Conservation (phyloP, 352 stramenopile species). For the Phytopythium litorale region DNA sequence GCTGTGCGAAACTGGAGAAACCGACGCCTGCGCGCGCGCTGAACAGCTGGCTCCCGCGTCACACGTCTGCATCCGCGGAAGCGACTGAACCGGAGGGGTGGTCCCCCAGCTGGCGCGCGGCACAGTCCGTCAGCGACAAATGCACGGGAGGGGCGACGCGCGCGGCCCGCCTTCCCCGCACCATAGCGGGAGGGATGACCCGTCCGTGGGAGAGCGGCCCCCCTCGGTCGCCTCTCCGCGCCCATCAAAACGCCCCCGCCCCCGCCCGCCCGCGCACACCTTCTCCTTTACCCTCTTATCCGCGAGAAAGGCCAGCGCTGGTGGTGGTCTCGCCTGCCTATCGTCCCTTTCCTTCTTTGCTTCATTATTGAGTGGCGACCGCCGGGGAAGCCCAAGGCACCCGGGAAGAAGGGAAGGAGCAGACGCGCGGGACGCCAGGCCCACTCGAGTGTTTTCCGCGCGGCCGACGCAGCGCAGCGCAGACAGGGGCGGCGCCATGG, state of each 20-base stretch:
- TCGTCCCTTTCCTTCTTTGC: background rate
- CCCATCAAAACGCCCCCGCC: background rate
- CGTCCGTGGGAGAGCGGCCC: background rate
- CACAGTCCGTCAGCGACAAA: background rate
- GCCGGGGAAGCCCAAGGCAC: background rate
- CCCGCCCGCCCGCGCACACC: too few species aligned
- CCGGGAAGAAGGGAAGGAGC: too few species aligned
- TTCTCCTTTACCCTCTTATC: background rate
- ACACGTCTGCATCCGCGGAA: conserved; percentile 6
- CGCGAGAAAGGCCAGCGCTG: background rate
- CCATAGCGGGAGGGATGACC: background rate
- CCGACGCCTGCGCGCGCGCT: background rate
- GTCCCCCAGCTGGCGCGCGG: background rate
- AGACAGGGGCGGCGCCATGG: conserved; percentile 15
- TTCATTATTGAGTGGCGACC: background rate
- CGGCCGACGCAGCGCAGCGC: background rate
- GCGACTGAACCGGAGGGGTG: background rate
- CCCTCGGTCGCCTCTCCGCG: too few species aligned
- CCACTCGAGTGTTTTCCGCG: background rate
- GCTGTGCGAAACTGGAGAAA: background rate
- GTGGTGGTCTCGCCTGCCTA: background rate
- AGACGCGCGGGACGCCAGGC: too few species aligned
- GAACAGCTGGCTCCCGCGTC: background rate
- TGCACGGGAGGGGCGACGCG: background rate
- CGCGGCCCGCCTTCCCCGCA: background rate